These are phyloP conservation scores for Stevia rebaudiana DNA, from an alignment of 140 eudicot species.

Conservation along the genomic window DNA sequence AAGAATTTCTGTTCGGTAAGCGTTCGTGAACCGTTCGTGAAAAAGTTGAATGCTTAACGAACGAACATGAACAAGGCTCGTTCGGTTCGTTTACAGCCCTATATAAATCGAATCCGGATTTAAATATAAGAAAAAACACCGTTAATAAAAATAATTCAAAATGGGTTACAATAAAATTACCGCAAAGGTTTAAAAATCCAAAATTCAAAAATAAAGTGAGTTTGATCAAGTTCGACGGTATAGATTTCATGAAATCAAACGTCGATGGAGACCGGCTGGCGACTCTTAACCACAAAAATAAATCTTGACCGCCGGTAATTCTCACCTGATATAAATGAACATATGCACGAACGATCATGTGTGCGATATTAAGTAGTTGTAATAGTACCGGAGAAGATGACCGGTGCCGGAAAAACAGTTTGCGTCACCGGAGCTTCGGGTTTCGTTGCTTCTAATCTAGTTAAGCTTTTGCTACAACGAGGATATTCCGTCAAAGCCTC, in stretches of 20 bases:
- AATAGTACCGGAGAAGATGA: background rate
- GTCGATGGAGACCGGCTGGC: background rate
- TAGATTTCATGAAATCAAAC: background rate
- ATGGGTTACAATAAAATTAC: too few relatives aligned
- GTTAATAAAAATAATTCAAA: too few relatives aligned
- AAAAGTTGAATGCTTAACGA: too few relatives aligned
- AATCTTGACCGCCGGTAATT: background rate
- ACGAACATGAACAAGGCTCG: too few relatives aligned
- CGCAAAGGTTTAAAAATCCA: slow-evolving; percentile 1
- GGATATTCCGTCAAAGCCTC: slow-evolving; percentile 27
- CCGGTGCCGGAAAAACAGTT: slow-evolving; percentile 21
- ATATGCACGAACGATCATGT: too few relatives aligned
- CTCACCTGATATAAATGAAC: background rate
- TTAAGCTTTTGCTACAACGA: slow-evolving; percentile 6
- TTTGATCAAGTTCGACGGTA: slow-evolving; percentile 12
- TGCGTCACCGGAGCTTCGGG: slow-evolving; percentile 31
- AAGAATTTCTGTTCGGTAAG: too few relatives aligned
- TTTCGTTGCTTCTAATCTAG: slow-evolving; percentile 17
- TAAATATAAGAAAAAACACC: too few relatives aligned
- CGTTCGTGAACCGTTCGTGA: too few relatives aligned
- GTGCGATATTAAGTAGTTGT: background rate
- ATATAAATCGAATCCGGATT: too few relatives aligned
- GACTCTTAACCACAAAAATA: slow-evolving; percentile 12
- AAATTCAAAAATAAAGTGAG: background rate
- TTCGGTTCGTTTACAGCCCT: too few relatives aligned